Percentiles rank a stretch among this genome's conserved stretches.
Evolutionary conservation across 164 flowering plant species (phyloP).

Genomic region (Magnolia sinica): DNA sequence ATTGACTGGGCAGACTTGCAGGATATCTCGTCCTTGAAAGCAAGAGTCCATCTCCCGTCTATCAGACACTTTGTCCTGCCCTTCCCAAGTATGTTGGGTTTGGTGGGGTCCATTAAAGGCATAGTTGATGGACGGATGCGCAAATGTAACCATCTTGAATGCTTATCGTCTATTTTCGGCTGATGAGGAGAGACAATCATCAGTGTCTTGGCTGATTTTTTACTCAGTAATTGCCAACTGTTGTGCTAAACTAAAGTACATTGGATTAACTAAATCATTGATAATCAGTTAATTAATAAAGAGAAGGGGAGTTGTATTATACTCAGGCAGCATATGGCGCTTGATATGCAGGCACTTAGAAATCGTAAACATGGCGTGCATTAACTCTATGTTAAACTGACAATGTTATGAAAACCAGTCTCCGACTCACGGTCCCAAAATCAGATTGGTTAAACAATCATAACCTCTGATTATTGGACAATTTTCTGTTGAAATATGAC

Average conservation of each 20-base stretch:
- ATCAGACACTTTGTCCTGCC: conserved; percentile 54
- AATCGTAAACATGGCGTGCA: too few relatives aligned
- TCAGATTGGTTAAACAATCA: too few relatives aligned
- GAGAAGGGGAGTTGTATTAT: too few relatives aligned
- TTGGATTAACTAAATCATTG: too few relatives aligned
- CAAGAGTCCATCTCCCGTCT: conserved; percentile 95
- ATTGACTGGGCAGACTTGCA: conserved; percentile 73
- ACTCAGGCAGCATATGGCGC: too few relatives aligned
- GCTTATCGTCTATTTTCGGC: conserved; percentile 85
- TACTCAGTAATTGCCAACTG: neutral
- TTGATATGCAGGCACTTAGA: too few relatives aligned
- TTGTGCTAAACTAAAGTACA: neutral
- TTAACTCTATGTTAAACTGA: too few relatives aligned
- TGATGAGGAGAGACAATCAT: conserved; percentile 23
- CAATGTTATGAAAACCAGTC: too few relatives aligned
- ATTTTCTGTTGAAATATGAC: too few relatives aligned
- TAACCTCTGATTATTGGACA: too few relatives aligned
- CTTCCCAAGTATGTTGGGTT: conserved; percentile 33
- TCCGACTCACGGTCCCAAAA: too few relatives aligned
- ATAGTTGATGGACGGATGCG: conserved; percentile 78
- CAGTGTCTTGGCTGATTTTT: neutral
- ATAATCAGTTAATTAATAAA: too few relatives aligned
- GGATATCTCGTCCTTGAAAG: conserved; percentile 73
- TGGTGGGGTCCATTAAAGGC: conserved; percentile 50
- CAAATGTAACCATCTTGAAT: conserved; percentile 84